Evolutionary conservation across 768 basidiomycete genomes (phyloP).

Genomic region (Lactifluus echinatus): DNA sequence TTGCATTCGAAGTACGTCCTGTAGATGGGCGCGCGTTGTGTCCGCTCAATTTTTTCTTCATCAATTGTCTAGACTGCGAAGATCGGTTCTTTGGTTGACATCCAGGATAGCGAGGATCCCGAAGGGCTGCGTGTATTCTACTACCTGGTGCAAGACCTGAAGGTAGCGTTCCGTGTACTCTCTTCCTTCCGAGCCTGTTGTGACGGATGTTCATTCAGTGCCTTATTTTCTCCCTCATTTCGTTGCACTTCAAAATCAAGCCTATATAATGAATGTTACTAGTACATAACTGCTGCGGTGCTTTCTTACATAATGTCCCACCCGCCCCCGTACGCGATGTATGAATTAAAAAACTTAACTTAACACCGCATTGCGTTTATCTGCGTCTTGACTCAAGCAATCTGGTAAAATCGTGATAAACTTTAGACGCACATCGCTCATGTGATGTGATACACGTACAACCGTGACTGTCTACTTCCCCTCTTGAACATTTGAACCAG

Average conservation of each 20-base stretch:
- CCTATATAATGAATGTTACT: constrained; percentile 55
- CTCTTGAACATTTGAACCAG: too few relatives aligned
- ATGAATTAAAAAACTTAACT: too few relatives aligned
- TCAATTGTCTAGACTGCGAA: constrained; percentile 75
- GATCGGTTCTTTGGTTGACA: constrained; percentile 94
- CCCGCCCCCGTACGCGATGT: not conserved
- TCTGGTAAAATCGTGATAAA: too few relatives aligned
- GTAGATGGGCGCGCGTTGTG: too few relatives aligned
- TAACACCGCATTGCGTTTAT: too few relatives aligned
- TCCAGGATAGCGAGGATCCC: constrained; percentile 94
- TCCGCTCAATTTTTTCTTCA: too few relatives aligned
- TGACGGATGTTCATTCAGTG: constrained; percentile 45
- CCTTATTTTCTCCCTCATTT: constrained; percentile 95
- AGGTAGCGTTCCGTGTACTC: constrained; percentile 40
- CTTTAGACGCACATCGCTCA: too few relatives aligned
- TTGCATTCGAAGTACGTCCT: constrained; percentile 80
- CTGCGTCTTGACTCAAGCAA: too few relatives aligned
- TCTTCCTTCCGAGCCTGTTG: not conserved
- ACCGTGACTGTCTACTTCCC: too few relatives aligned
- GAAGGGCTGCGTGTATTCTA: constrained; percentile 98
- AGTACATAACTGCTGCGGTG: not conserved
- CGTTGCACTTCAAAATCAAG: constrained; percentile 99
- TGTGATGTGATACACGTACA: too few relatives aligned
- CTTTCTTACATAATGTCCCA: not conserved
- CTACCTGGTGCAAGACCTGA: constrained; percentile 96